Conservation (phyloP, 805 yeast genomes). For the Metschnikowia vanudenii region DNA sequence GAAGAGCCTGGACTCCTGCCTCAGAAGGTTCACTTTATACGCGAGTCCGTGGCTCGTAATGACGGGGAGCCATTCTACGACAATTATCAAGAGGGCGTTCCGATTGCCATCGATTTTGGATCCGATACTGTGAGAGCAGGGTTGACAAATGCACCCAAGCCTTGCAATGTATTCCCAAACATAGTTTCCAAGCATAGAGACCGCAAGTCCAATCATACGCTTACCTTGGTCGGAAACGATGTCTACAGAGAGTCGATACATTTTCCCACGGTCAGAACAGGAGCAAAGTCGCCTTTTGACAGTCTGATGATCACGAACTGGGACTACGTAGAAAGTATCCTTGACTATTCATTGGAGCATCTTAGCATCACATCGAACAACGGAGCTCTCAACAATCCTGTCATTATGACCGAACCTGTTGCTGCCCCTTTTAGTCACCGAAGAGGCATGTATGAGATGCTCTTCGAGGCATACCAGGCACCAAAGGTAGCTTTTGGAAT, state of each 20-base stretch:
- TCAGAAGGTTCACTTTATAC: slow-evolving; percentile 40
- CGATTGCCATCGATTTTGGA: slow-evolving; percentile 90
- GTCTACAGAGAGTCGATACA: slow-evolving; percentile 53
- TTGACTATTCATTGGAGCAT: slow-evolving; percentile 83
- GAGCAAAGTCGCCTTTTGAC: slow-evolving; percentile 79
- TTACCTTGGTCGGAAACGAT: slow-evolving; percentile 83
- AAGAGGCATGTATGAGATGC: slow-evolving; percentile 68
- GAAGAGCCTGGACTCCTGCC: slow-evolving; percentile 32
- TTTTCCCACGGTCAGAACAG: slow-evolving; percentile 55
- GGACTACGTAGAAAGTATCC: slow-evolving; percentile 80
- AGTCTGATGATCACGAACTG: slow-evolving; percentile 86
- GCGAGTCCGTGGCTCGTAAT: slow-evolving; percentile 39
- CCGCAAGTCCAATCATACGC: slow-evolving; percentile 57
- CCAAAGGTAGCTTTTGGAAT: slow-evolving; percentile 79
- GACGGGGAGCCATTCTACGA: slow-evolving; percentile 47
- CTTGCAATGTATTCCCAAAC: slow-evolving; percentile 69
- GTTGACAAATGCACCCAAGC: slow-evolving; percentile 42
- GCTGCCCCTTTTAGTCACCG: slow-evolving; percentile 73
- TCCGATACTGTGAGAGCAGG: slow-evolving; percentile 61
- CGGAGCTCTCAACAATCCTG: slow-evolving; percentile 68
- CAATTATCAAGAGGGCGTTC: slow-evolving; percentile 53
- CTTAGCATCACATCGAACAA: slow-evolving; percentile 54
- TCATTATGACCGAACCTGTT: slow-evolving; percentile 75
- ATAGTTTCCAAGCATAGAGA: slow-evolving; percentile 75
- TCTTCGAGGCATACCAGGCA: slow-evolving; percentile 79